Conservation (phyloP, 305 asterid species). For the Withania somnifera region DNA sequence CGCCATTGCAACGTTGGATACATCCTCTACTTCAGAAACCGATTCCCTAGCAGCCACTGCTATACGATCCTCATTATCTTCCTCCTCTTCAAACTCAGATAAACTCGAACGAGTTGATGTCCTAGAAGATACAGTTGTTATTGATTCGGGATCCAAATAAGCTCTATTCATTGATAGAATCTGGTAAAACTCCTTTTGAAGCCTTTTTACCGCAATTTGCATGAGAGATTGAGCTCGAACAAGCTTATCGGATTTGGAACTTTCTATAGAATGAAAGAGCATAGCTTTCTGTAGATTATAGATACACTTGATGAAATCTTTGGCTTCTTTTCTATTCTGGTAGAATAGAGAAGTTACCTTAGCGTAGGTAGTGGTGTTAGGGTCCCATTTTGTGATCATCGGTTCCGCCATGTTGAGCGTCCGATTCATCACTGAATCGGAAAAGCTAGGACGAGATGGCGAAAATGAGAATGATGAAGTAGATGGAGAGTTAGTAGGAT, state of each 20-base stretch:
- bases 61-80: slow-evolving; percentile 9
- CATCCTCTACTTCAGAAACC: slow-evolving; percentile 51
- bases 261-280: slow-evolving; percentile 39
- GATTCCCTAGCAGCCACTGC: slow-evolving; percentile 14
- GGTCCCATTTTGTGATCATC: slow-evolving; percentile 56
- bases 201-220: slow-evolving; percentile 65
- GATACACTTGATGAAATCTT: slow-evolving; percentile 45
- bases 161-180: slow-evolving; percentile 65
- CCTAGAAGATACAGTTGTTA: slow-evolving; percentile 54
- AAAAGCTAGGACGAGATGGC: slow-evolving; percentile 44
- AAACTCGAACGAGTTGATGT: slow-evolving; percentile 30
- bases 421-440: slow-evolving; percentile 63
- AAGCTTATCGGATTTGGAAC: slow-evolving; percentile 42
- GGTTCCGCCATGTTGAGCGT: slow-evolving; percentile 57
- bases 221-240: slow-evolving; percentile 50
- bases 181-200: slow-evolving; percentile 83
- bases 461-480: slow-evolving; percentile 19
- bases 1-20: slow-evolving; percentile 37
- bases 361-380: slow-evolving; percentile 32
- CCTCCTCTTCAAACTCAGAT: slow-evolving; percentile 31
- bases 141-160: slow-evolving; percentile 71
- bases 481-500: slow-evolving; percentile 6
- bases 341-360: slow-evolving; percentile 67
- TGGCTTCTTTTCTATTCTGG: slow-evolving; percentile 58
- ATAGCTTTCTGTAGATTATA: slow-evolving; percentile 54